Conservation (phyloP, 2,329 filamentous ascomycete species). For the Fusarium sp. region DNA sequence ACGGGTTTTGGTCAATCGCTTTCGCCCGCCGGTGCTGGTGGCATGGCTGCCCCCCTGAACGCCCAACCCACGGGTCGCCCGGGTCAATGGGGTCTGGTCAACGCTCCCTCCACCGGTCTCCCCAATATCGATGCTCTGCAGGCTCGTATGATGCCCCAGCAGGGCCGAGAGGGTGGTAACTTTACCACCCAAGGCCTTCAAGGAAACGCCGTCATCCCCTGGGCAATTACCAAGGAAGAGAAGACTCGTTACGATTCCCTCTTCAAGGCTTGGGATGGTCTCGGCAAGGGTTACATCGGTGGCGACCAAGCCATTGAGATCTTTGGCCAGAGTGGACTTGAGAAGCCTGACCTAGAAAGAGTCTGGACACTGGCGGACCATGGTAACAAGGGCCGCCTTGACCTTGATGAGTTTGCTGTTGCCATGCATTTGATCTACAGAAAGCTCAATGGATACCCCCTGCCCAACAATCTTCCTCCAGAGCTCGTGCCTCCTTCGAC, state of each 20-base stretch:
- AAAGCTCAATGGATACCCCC: slow-evolving; percentile 94
- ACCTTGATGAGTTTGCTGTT: slow-evolving; percentile 97
- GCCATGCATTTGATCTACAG: slow-evolving; percentile 99
- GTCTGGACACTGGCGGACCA: slow-evolving; percentile 97
- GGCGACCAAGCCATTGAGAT: slow-evolving; percentile 97
- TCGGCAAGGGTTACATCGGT: slow-evolving; percentile 91
- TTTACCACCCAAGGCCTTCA: slow-evolving; percentile 90
- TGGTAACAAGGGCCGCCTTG: slow-evolving; percentile 91
- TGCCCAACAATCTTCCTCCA: slow-evolving; percentile 87
- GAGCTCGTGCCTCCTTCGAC: slow-evolving; percentile 96
- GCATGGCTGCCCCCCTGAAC: slow-evolving; percentile 78
- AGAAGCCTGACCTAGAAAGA: slow-evolving; percentile 88
- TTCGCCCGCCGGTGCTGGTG: slow-evolving; percentile 71
- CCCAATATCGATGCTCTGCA: slow-evolving; percentile 95
- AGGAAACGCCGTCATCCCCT: slow-evolving; percentile 95
- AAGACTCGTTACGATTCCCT: slow-evolving; percentile 96
- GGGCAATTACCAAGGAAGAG: slow-evolving; percentile 98
- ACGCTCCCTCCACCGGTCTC: slow-evolving; percentile 87
- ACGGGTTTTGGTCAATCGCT: slow-evolving; percentile 68
- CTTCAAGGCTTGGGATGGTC: slow-evolving; percentile 96
- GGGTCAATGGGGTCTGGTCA: slow-evolving; percentile 98
- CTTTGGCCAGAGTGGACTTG: slow-evolving; percentile 93
- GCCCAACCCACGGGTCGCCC: slow-evolving; percentile 94
- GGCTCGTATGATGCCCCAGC: slow-evolving; percentile 96
- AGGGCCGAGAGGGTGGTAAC: slow-evolving; percentile 83